phyloP scores from a whole-genome alignment of 768 basidiomycete species.

The Agrocybe praecox region DNA sequence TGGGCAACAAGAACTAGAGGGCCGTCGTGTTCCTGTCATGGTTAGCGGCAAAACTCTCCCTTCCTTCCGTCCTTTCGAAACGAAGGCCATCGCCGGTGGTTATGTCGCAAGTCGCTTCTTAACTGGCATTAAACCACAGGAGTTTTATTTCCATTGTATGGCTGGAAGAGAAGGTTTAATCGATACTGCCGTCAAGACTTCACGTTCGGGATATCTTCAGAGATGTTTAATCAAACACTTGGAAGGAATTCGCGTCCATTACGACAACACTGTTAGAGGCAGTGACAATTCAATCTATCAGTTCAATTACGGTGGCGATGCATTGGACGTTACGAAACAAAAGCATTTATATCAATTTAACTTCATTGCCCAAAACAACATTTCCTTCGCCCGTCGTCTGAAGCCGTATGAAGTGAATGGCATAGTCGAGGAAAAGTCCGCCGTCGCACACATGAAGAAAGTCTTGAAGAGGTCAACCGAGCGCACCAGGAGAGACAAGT shows the following conservation, averaged over 20 bases:
- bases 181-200: conserved; percentile 99
- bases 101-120: conserved; percentile 98
- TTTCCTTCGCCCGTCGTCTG: conserved; percentile 75
- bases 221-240: conserved; percentile 98
- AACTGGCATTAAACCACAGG: conserved; percentile 97
- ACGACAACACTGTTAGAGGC: conserved; percentile 97
- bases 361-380: conserved; percentile 86
- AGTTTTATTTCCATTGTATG: conserved; percentile 99
- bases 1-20: conserved; percentile 97
- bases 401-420: conserved; percentile 60
- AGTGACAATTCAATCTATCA: conserved; percentile 93
- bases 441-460: conserved; percentile 85
- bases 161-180: conserved; percentile 98
- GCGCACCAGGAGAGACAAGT: conserved; percentile 39
- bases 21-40: conserved; percentile 98
- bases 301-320: conserved; percentile 96
- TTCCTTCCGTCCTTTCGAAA: conserved; percentile 96
- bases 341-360: conserved; percentile 94
- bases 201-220: conserved; percentile 97
- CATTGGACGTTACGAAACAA: conserved; percentile 95
- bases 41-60: conserved; percentile 98
- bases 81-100: conserved; percentile 96
- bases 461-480: conserved; percentile 71
- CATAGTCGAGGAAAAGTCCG: conserved; percentile 66
- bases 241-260: conserved; percentile 95